Evolutionary conservation across 1,284 basidiomycete genomes (phyloP).

Genomic region (Ceratorhiza oryzae-sativae): DNA sequence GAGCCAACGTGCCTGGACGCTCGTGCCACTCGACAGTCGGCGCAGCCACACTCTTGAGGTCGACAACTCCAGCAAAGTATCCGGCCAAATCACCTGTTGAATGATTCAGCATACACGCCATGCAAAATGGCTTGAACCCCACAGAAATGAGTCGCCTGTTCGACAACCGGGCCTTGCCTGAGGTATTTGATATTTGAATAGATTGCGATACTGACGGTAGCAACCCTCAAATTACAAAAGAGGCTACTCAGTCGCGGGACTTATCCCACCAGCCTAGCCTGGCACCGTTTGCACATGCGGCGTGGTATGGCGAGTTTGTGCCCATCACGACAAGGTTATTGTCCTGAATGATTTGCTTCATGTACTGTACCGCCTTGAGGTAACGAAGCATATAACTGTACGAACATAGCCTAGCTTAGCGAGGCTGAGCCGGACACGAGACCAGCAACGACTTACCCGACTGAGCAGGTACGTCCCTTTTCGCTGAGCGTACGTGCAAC

Average conservation of each 20-base stretch:
- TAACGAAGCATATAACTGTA: conserved; percentile 83
- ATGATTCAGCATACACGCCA: no score
- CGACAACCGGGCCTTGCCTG: conserved; percentile 91
- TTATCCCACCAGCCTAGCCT: conserved; percentile 99
- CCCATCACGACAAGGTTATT: conserved; percentile 97
- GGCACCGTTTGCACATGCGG: conserved; percentile 87
- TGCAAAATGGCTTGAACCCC: conserved; percentile 45
- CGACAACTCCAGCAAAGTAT: conserved; percentile 98
- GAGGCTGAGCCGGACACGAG: conserved; percentile 1
- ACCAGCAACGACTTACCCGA: conserved; percentile 66
- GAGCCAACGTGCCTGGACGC: conserved; percentile 83
- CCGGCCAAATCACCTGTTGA: conserved; percentile 85
- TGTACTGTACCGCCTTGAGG: conserved; percentile 93
- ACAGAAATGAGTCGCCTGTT: conserved; percentile 89
- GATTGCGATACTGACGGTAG: not conserved
- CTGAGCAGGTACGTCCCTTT: conserved; percentile 79
- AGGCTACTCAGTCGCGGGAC: conserved; percentile 67
- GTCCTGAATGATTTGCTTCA: conserved; percentile 95
- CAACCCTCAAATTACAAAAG: not conserved
- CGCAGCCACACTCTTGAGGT: conserved; percentile 81
- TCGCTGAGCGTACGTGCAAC: conserved; percentile 67
- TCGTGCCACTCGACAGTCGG: conserved; percentile 93
- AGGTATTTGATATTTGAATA: conserved; percentile 13
- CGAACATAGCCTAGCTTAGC: conserved; percentile 35
- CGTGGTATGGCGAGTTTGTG: conserved; percentile 94